phyloP scores from a whole-genome alignment of 2,329 filamentous ascomycete species.

The Hansfordia pulvinata region DNA sequence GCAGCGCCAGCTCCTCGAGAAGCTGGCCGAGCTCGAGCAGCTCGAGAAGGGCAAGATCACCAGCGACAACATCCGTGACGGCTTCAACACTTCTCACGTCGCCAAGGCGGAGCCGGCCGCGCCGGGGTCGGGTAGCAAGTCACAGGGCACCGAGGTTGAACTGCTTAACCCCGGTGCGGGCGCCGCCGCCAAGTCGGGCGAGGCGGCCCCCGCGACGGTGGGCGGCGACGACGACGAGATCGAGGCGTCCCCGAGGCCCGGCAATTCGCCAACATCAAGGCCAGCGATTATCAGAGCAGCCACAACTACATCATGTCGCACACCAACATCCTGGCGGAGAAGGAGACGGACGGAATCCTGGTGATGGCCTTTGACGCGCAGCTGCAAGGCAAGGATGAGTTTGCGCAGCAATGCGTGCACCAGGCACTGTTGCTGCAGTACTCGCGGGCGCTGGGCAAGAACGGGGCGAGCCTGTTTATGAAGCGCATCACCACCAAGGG shows the following conservation, averaged over 20 bases:
- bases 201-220: slow-evolving; percentile 24
- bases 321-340: slow-evolving; percentile 66
- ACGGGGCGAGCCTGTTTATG: slow-evolving; percentile 89
- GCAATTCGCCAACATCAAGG: slow-evolving; percentile 66
- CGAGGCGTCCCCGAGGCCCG: slow-evolving; percentile 66
- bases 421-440: slow-evolving; percentile 89
- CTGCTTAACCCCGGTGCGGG: slow-evolving; percentile 55
- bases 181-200: not conserved
- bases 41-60: slow-evolving; percentile 86
- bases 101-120: slow-evolving; percentile 19
- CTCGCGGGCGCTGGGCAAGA: slow-evolving; percentile 75
- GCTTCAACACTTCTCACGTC: slow-evolving; percentile 80
- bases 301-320: slow-evolving; percentile 68
- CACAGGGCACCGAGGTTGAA: slow-evolving; percentile 44
- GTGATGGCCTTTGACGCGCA: slow-evolving; percentile 86
- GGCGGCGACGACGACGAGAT: slow-evolving; percentile 63
- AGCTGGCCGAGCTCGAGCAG: slow-evolving; percentile 70
- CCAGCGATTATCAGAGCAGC: slow-evolving; percentile 59
- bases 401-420: slow-evolving; percentile 78
- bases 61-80: slow-evolving; percentile 75
- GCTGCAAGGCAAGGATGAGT: slow-evolving; percentile 61
- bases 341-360: slow-evolving; percentile 80
- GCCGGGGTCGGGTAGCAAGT: slow-evolving; percentile 30
- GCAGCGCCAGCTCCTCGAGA: slow-evolving; percentile 59
- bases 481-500: slow-evolving; percentile 82